Evolutionary conservation across 257 asterid genomes (phyloP).

Genomic region (Buddleja alternifolia): DNA sequence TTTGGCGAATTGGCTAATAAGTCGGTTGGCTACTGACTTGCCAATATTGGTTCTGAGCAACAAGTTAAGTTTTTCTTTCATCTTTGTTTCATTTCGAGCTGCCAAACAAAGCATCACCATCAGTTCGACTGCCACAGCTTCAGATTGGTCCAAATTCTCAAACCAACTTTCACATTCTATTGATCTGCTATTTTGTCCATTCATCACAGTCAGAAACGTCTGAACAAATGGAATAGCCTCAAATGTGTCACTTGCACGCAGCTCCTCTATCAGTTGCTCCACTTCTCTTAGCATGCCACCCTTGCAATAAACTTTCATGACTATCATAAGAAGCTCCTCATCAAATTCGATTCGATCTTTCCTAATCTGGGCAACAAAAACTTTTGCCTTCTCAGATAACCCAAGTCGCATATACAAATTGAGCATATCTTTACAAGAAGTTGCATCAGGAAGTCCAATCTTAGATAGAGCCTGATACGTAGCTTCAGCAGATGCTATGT

Average conservation of each 20-base stretch:
- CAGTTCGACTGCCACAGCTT: slow-evolving; percentile 57
- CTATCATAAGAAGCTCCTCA: slow-evolving; percentile 68
- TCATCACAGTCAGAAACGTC: slow-evolving; percentile 47
- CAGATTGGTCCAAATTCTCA: slow-evolving; percentile 44
- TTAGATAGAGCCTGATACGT: slow-evolving; percentile 63
- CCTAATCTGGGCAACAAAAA: slow-evolving; percentile 60
- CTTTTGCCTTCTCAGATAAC: slow-evolving; percentile 68
- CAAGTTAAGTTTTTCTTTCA: slow-evolving; percentile 48
- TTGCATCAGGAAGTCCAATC: slow-evolving; percentile 65
- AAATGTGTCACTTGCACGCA: slow-evolving; percentile 41
- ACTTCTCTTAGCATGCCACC: slow-evolving; percentile 76
- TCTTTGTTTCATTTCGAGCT: slow-evolving; percentile 44
- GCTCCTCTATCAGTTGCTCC: slow-evolving; percentile 55
- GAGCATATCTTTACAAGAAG: slow-evolving; percentile 65
- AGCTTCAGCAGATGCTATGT: slow-evolving; percentile 74
- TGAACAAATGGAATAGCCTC: slow-evolving; percentile 44
- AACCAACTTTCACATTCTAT: slow-evolving; percentile 38
- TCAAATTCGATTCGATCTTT: slow-evolving; percentile 65
- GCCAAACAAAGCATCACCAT: slow-evolving; percentile 60
- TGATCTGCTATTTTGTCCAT: slow-evolving; percentile 40
- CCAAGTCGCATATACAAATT: slow-evolving; percentile 63
- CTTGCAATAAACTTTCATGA: slow-evolving; percentile 68
- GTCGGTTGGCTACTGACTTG: slow-evolving; percentile 57
- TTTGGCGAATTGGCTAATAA: slow-evolving; percentile 60
- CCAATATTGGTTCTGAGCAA: slow-evolving; percentile 65